Evolutionary conservation across 345 rosid species (phyloP).

Genomic region (Physaria fendleri): DNA sequence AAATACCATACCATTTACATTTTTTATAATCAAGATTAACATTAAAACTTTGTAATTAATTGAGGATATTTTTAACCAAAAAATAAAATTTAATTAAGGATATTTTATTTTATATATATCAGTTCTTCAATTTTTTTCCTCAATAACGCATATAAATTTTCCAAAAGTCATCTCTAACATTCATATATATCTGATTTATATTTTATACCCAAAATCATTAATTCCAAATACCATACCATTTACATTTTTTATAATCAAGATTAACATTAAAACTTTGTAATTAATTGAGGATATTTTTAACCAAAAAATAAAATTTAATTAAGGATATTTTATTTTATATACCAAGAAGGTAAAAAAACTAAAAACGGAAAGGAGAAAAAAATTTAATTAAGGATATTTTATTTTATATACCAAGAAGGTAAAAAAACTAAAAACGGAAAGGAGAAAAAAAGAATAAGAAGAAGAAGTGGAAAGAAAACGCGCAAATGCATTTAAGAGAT

Average conservation of each 20-base stretch:
- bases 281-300: too few species aligned
- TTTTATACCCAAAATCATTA: neutral
- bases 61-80: too few species aligned
- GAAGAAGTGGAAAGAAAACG: slow-evolving; percentile 27
- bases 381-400: neutral
- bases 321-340: neutral
- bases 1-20: neutral
- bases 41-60: neutral
- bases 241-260: neutral
- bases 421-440: slow-evolving; percentile 36
- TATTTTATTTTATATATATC: neutral
- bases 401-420: neutral
- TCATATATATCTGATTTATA: neutral
- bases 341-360: slow-evolving; percentile 16
- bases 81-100: too few species aligned
- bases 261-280: neutral
- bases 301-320: too few species aligned
- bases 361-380: slow-evolving; percentile 34
- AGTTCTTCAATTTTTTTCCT: neutral
- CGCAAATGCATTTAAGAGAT: slow-evolving; percentile 29
- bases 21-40: neutral
- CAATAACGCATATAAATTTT: neutral
- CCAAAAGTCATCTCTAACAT: neutral
- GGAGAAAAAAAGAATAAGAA: slow-evolving; percentile 15
- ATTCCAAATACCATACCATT: neutral